phyloP scores from a whole-genome alignment of 2,329 filamentous ascomycete genomes.

The Aspergillus sp. region DNA sequence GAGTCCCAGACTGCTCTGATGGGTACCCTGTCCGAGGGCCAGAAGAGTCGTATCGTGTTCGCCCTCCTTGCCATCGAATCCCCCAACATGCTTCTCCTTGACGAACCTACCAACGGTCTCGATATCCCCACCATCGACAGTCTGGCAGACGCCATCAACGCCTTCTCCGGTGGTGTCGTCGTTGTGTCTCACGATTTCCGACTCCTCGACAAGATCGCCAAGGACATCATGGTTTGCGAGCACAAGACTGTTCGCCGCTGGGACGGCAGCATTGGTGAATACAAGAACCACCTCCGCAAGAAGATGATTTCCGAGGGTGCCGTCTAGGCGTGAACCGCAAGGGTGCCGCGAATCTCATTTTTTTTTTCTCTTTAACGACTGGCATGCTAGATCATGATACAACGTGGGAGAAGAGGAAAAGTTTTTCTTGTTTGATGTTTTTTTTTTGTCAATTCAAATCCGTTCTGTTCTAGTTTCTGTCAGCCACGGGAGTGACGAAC shows the following conservation, averaged over 20 bases:
- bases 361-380: constrained; percentile 26
- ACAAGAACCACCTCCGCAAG: constrained; percentile 98
- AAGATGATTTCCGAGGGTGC: constrained; percentile 93
- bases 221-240: constrained; percentile 99
- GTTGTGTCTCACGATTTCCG: constrained; percentile 99
- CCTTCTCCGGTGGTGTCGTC: constrained; percentile 92
- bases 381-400: constrained; percentile 30
- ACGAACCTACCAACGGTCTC: constrained; percentile 98
- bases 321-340: constrained; percentile 57
- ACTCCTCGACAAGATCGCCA: constrained; percentile 98
- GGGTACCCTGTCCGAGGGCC: constrained; percentile 95
- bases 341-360: not conserved
- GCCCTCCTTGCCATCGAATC: constrained; percentile 90
- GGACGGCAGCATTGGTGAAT: constrained; percentile 85
- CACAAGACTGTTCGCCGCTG: constrained; percentile 90
- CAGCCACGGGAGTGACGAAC: constrained; percentile 20
- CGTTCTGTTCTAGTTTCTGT: too few species aligned
- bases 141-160: constrained; percentile 95
- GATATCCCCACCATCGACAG: constrained; percentile 99
- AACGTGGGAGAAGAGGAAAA: constrained; percentile 18
- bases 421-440: constrained; percentile 17
- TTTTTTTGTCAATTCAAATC: not conserved
- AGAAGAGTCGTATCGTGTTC: constrained; percentile 98
- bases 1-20: constrained; percentile 95
- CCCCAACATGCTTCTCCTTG: constrained; percentile 96